phyloP scores from a whole-genome alignment of 148 eudicot genomes.

The Amaranthus palmeri region DNA sequence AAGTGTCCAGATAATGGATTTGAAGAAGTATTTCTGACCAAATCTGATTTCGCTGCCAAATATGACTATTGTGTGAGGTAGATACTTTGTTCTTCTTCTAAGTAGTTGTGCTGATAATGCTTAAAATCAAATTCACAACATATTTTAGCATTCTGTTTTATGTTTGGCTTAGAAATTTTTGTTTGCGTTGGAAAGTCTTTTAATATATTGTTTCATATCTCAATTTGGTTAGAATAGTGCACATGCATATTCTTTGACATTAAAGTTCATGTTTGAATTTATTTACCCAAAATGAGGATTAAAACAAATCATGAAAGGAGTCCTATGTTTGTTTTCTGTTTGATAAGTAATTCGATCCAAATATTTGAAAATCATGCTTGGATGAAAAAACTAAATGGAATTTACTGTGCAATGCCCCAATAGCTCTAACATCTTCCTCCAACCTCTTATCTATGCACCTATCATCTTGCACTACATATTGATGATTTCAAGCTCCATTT shows the following conservation, averaged over 20 bases:
- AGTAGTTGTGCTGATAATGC: neutral
- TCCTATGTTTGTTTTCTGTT: too few species aligned
- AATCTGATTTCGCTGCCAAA: conserved; percentile 71
- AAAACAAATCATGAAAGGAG: too few species aligned
- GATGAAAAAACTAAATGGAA: too few species aligned
- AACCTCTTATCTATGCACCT: too few species aligned
- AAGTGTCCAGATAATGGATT: conserved; percentile 76
- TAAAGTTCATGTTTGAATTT: too few species aligned
- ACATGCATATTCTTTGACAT: neutral
- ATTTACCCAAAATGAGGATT: too few species aligned
- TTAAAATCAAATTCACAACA: neutral
- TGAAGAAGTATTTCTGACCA: conserved; percentile 77
- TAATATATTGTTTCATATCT: neutral
- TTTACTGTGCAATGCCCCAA: too few species aligned
- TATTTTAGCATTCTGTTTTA: neutral
- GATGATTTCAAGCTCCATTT: too few species aligned
- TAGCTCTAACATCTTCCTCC: too few species aligned
- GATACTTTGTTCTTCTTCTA: neutral
- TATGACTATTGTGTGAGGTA: conserved; percentile 89
- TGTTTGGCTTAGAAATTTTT: neutral
- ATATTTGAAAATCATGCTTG: too few species aligned
- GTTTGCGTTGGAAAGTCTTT: neutral
- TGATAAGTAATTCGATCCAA: too few species aligned
- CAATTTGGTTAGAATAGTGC: neutral
- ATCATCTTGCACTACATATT: too few species aligned